phyloP scores from a whole-genome alignment of 805 yeast species.

The Candida ficus region DNA sequence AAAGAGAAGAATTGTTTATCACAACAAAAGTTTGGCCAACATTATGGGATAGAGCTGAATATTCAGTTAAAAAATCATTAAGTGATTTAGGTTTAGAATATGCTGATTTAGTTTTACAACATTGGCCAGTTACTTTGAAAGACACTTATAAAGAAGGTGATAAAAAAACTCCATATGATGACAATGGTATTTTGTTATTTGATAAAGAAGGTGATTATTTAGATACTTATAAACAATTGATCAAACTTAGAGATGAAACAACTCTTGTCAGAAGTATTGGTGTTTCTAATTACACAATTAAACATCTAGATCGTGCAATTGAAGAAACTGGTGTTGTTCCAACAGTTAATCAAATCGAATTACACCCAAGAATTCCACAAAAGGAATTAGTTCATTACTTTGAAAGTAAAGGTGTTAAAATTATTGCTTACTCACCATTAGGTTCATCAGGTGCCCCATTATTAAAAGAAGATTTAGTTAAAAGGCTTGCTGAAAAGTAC shows the following conservation, averaged over 20 bases:
- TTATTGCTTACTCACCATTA: slow-evolving; percentile 57
- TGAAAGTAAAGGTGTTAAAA: slow-evolving; percentile 44
- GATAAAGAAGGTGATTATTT: slow-evolving; percentile 37
- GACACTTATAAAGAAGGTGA: slow-evolving; percentile 55
- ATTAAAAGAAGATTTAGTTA: slow-evolving; percentile 43
- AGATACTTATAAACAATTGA: slow-evolving; percentile 54
- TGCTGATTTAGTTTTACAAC: slow-evolving; percentile 71
- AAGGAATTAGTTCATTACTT: slow-evolving; percentile 48
- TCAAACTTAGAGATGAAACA: slow-evolving; percentile 43
- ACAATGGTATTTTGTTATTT: slow-evolving; percentile 32
- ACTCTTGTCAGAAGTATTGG: slow-evolving; percentile 49
- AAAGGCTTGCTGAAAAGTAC: slow-evolving; percentile 53
- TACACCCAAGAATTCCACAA: slow-evolving; percentile 72
- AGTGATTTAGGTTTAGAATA: slow-evolving; percentile 61
- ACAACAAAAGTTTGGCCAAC: slow-evolving; percentile 70
- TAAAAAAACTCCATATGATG: slow-evolving; percentile 31
- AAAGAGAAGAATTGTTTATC: slow-evolving; percentile 58
- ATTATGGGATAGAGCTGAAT: slow-evolving; percentile 44
- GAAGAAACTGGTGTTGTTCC: slow-evolving; percentile 45
- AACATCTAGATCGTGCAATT: slow-evolving; percentile 35
- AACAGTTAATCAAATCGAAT: slow-evolving; percentile 56
- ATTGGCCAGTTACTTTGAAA: slow-evolving; percentile 75
- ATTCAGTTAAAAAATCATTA: slow-evolving; percentile 54
- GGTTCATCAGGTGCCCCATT: slow-evolving; percentile 67
- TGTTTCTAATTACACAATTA: slow-evolving; percentile 47